phyloP scores from a whole-genome alignment of 2,329 filamentous ascomycete genomes.

The Aspergillus bombycis region DNA sequence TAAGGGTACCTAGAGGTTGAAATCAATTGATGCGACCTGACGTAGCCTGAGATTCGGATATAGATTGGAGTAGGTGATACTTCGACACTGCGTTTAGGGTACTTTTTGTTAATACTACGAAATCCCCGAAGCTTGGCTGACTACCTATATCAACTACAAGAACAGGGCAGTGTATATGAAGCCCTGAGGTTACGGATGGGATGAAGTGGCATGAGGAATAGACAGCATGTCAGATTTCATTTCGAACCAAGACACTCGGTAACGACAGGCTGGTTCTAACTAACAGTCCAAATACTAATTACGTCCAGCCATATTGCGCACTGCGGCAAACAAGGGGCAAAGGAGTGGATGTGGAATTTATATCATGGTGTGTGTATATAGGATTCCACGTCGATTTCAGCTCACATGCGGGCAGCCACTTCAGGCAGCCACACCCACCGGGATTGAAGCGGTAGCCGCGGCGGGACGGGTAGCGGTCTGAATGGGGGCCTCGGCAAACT shows the following conservation, averaged over 20 bases:
- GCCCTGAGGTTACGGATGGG: background rate
- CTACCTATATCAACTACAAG: background rate
- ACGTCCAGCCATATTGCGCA: background rate
- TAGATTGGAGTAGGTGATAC: background rate
- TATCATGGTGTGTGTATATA: background rate
- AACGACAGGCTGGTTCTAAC: constrained; percentile 19
- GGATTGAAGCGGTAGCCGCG: constrained; percentile 24
- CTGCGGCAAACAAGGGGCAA: background rate
- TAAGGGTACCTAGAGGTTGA: too few species aligned
- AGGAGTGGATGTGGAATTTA: constrained; percentile 3
- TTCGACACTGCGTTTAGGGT: background rate
- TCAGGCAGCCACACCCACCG: constrained; percentile 36
- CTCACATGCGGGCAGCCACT: constrained; percentile 7
- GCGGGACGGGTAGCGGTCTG: constrained; percentile 20
- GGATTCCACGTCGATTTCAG: constrained; percentile 6
- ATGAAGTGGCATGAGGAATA: background rate
- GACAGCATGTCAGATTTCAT: background rate
- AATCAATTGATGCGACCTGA: background rate
- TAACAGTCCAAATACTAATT: constrained; percentile 3
- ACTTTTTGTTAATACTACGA: background rate
- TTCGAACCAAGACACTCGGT: constrained; percentile 16
- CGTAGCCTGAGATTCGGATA: background rate
- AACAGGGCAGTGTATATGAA: background rate
- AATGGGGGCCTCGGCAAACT: constrained; percentile 30
- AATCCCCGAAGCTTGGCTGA: background rate